phyloP scores from a whole-genome alignment of 129 eudicot genomes.

The Escallonia herrerae region DNA sequence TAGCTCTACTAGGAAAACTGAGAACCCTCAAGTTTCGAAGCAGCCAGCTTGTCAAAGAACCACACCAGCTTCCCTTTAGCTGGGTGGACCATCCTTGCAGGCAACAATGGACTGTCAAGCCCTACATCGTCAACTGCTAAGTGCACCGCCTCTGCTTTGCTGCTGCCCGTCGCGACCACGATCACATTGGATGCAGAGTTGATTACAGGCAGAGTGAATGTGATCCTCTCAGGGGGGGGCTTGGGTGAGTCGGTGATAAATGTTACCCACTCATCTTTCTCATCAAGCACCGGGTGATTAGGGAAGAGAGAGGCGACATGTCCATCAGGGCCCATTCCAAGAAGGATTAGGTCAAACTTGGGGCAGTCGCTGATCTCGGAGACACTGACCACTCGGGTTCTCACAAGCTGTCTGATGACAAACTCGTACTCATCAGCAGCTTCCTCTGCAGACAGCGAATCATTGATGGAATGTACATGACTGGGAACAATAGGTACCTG shows the following conservation, averaged over 20 bases:
- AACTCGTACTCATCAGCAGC: conserved; percentile 53
- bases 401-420: conserved; percentile 55
- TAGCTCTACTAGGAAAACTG: neutral
- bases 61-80: conserved; percentile 52
- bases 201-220: conserved; percentile 59
- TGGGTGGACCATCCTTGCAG: conserved; percentile 63
- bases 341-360: conserved; percentile 64
- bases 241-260: conserved; percentile 44
- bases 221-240: conserved; percentile 60
- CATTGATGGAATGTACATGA: conserved; percentile 55
- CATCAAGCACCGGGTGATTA: conserved; percentile 32
- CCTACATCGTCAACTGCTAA: conserved; percentile 32
- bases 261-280: conserved; percentile 51
- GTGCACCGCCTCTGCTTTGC: conserved; percentile 48
- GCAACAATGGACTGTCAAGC: conserved; percentile 26
- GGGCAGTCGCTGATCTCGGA: conserved; percentile 55
- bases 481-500: conserved; percentile 57
- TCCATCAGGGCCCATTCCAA: conserved; percentile 54
- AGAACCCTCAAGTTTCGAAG: conserved; percentile 39
- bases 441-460: conserved; percentile 49
- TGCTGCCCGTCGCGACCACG: conserved; percentile 42
- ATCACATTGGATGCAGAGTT: conserved; percentile 64
- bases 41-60: conserved; percentile 63
- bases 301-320: conserved; percentile 64
- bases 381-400: conserved; percentile 39